A percentile compares a stretch with the other conserved stretches of the same genome.
Evolutionary conservation across 2,329 filamentous ascomycete species (phyloP).

Genomic region (Calycina herbarum): DNA sequence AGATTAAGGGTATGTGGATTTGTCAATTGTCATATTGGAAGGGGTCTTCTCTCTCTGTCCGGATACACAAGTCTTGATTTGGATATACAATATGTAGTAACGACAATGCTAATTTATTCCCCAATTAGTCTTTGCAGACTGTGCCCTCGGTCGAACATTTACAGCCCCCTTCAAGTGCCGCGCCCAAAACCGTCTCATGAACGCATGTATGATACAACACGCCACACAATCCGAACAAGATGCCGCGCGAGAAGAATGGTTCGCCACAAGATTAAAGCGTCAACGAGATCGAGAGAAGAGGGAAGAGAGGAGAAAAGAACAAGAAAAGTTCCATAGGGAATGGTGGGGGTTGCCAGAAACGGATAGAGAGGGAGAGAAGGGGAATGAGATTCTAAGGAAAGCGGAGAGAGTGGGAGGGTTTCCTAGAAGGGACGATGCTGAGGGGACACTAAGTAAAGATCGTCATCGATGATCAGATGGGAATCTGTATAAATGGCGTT

Average conservation of each 20-base stretch:
- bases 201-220: constrained; percentile 85
- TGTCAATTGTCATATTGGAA: neutral
- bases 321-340: constrained; percentile 65
- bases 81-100: neutral
- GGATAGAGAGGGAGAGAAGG: constrained; percentile 57
- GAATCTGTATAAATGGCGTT: constrained; percentile 11
- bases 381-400: constrained; percentile 52
- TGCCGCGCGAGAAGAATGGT: constrained; percentile 91
- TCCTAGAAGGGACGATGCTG: constrained; percentile 43
- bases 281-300: constrained; percentile 66
- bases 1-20: constrained; percentile 67
- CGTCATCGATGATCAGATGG: constrained; percentile 34
- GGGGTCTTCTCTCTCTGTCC: neutral
- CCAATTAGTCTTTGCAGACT: constrained; percentile 79
- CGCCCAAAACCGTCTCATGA: constrained; percentile 79
- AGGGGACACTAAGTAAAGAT: constrained; percentile 37
- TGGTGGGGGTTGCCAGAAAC: constrained; percentile 65
- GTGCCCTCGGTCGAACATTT: constrained; percentile 82
- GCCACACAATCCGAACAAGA: constrained; percentile 85
- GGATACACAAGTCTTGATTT: neutral
- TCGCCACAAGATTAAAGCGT: constrained; percentile 71
- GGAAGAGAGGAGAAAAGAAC: constrained; percentile 57
- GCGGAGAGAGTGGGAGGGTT: constrained; percentile 59
- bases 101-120: neutral
- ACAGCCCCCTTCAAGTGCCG: constrained; percentile 87